A percentile compares a stretch with the other conserved stretches of the same genome.
These are phyloP conservation scores for Hibiscus mutabilis DNA, from an alignment of 345 rosid species.

Conservation along the genomic window DNA sequence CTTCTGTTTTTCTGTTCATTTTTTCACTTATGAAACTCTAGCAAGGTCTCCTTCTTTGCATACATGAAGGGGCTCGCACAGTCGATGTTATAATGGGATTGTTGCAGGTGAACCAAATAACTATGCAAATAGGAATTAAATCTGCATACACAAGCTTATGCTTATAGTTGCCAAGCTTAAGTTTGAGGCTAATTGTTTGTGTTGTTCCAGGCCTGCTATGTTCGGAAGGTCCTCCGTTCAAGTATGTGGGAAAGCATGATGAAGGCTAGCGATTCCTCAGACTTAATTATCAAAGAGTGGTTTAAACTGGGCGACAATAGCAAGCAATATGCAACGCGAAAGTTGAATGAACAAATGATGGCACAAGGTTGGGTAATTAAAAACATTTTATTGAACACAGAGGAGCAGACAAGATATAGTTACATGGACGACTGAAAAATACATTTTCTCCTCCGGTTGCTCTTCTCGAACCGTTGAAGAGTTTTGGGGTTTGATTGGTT, in stretches of 20 bases:
- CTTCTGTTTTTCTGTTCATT: not conserved
- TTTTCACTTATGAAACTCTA: constrained; percentile 16
- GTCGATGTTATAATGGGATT: constrained; percentile 40
- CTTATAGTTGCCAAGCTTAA: not conserved
- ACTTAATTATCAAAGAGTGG: constrained; percentile 30
- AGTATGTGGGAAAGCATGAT: constrained; percentile 25
- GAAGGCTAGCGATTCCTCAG: constrained; percentile 15
- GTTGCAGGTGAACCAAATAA: constrained; percentile 39
- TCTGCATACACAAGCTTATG: not conserved
- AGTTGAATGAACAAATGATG: constrained; percentile 46
- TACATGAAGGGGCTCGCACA: constrained; percentile 52
- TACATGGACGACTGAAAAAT: constrained; percentile 42
- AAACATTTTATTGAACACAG: constrained; percentile 50
- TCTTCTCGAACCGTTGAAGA: not conserved
- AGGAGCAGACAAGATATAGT: constrained; percentile 58
- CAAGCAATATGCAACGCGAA: constrained; percentile 25
- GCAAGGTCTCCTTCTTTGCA: constrained; percentile 46
- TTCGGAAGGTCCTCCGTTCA: constrained; percentile 33
- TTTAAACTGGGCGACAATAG: constrained; percentile 35
- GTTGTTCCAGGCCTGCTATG: constrained; percentile 41
- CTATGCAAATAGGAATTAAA: not conserved
- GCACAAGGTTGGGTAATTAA: constrained; percentile 59
- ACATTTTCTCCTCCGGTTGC: not conserved
- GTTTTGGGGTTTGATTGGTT: not conserved
- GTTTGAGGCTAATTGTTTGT: not conserved